These are phyloP conservation scores for Plasmodium gallinaceum DNA, from an alignment of 169 alveolate genomes.

Conservation along the genomic window DNA sequence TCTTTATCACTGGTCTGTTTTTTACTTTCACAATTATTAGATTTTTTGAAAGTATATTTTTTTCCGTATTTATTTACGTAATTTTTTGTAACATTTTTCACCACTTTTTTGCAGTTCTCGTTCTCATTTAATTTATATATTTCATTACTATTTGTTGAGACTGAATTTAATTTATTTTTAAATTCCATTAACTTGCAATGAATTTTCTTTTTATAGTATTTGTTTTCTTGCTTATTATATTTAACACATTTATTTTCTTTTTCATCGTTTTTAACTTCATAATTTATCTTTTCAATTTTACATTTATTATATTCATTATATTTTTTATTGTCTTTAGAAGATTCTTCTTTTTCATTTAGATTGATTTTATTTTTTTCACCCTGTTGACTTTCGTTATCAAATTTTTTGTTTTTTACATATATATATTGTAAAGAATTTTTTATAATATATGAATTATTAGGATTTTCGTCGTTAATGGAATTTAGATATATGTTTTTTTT, in stretches of 20 bases:
- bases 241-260: not conserved
- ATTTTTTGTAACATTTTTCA: too few species aligned
- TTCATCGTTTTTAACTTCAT: constrained; percentile 1
- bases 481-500: too few species aligned
- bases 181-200: too few species aligned
- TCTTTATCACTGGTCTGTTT: not conserved
- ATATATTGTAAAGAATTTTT: too few species aligned
- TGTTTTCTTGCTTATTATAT: not conserved
- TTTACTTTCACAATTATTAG: not conserved
- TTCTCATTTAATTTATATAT: too few species aligned
- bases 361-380: not conserved
- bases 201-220: too few species aligned
- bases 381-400: not conserved
- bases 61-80: not conserved
- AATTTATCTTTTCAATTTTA: not conserved
- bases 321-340: not conserved
- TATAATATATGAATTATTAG: too few species aligned
- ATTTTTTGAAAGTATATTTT: not conserved
- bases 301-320: not conserved
- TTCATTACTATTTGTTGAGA: not conserved
- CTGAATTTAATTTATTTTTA: not conserved
- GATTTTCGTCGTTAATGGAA: too few species aligned
- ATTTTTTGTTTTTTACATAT: not conserved
- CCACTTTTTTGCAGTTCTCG: not conserved
- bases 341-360: not conserved